Percentiles rank a stretch among this genome's conserved stretches.
phyloP scores from a whole-genome alignment of 306 rosid genomes.

The Dalbergia cochinchinensis region DNA sequence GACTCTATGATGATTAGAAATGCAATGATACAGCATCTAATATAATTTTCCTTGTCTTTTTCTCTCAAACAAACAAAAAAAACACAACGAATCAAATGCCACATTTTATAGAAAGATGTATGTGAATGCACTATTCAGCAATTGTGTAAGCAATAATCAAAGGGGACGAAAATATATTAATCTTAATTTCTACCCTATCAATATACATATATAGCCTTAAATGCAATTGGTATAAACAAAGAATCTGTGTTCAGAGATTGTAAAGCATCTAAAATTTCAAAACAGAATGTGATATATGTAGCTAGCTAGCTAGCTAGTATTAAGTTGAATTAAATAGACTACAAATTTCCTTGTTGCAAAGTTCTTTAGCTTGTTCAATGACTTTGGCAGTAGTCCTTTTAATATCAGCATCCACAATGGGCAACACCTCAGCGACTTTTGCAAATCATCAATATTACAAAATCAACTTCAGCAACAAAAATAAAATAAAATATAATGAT shows the following conservation, averaged over 20 bases:
- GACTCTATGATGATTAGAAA: constrained; percentile 4
- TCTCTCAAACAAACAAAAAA: background rate
- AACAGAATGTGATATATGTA: background rate
- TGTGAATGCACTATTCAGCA: background rate
- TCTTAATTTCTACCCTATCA: too few relatives aligned
- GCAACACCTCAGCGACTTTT: constrained; percentile 66
- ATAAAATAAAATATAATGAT: background rate
- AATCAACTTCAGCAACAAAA: background rate
- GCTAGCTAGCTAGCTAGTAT: too few relatives aligned
- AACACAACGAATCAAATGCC: background rate
- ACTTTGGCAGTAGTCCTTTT: constrained; percentile 50
- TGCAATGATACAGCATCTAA: background rate
- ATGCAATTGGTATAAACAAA: too few relatives aligned
- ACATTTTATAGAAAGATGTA: constrained; percentile 12
- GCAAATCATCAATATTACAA: background rate
- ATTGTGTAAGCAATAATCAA: background rate
- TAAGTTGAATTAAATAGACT: background rate
- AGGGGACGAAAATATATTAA: too few relatives aligned
- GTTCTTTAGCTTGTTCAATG: constrained; percentile 50
- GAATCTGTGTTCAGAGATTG: too few relatives aligned
- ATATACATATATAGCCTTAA: too few relatives aligned
- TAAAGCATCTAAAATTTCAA: background rate
- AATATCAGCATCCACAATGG: constrained; percentile 62
- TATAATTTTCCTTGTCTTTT: background rate
- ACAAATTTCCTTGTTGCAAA: constrained; percentile 61